Evolutionary conservation across 2,329 filamentous ascomycete genomes (phyloP), one percentile per base, ranked within the genome.

Genomic region (Arachnomyces sp.): DNA sequence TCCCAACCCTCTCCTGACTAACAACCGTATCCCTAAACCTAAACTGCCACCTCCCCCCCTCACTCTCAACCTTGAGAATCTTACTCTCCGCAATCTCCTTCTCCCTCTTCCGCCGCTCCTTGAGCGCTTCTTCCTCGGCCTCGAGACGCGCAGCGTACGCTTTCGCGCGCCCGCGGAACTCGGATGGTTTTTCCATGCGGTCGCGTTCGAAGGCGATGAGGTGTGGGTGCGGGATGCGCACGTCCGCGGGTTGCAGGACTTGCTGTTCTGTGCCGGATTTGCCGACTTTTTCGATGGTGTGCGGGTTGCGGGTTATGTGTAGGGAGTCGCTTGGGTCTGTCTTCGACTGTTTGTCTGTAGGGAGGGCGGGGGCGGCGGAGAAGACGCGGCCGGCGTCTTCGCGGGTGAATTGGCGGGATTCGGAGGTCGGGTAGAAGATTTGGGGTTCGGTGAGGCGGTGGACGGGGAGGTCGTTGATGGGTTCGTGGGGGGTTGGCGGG

Each of bases 401-500:
- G 52, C 78, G 76, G n/a, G 73, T 81, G 58, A 81, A 81, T 15
- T 70, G 67, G 4, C 77, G 72, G 1, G 77, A 81, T 56, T 82
- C 78, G 4, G 77, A 73, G 15, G 76, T 71, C 1, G 78, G 78
- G 42, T 77, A 73, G 61, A 81, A 82, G 39, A 81, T 61, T 66
- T 76, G 65, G 52, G 71, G 56, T 50, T 70, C 56, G 40, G 71
- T 70, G 44, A 72, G 62, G 2, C 72, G 66, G 55, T 80, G 75
- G 56, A 80, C 58, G 14, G 73, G 73, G 28, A 82, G 69, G 52
- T 81, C 78, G 52, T 81, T 81, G 55, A 81, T 79, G 16, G 72
- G 65, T 58, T 82, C 78, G 54, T 81, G 77, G 7, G 59, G 55
- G 2, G 54, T 48, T 18, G 65, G 64, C 6, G 61, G 60, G 38